phyloP scores from a whole-genome alignment of 768 basidiomycete species.

The Tricholoma sp. region DNA sequence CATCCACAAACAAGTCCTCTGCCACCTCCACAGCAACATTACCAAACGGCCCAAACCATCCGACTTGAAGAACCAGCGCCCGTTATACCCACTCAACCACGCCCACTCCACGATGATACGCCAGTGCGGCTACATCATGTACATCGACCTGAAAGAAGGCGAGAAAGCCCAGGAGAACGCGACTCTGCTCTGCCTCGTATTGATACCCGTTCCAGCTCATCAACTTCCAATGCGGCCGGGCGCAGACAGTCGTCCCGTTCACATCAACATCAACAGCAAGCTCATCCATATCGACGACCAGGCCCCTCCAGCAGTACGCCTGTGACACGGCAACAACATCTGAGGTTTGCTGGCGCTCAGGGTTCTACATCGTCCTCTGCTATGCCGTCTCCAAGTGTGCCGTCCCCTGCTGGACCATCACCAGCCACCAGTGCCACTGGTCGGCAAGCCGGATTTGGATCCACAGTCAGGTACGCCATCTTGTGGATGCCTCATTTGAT shows the following conservation, averaged over 20 bases:
- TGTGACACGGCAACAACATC: constrained; percentile 13
- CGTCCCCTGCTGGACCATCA: constrained; percentile 19
- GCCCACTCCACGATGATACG: constrained; percentile 21
- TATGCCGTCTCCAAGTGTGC: constrained; percentile 18
- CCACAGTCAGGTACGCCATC: constrained; percentile 17
- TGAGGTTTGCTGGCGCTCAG: constrained; percentile 22
- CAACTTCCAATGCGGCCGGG: constrained; percentile 7
- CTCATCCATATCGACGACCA: constrained; percentile 13
- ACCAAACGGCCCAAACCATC: constrained; percentile 21
- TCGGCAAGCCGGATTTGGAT: constrained; percentile 18
- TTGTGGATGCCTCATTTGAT: not conserved
- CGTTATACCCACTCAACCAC: constrained; percentile 24
- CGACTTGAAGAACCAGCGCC: constrained; percentile 27
- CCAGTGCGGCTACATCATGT: constrained; percentile 28
- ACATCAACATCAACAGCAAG: constrained; percentile 12
- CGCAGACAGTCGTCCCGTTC: constrained; percentile 11
- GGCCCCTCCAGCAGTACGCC: constrained; percentile 13
- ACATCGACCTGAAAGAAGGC: constrained; percentile 18
- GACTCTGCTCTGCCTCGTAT: constrained; percentile 16
- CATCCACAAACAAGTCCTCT: constrained; percentile 21
- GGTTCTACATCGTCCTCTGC: constrained; percentile 17
- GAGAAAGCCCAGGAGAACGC: constrained; percentile 20
- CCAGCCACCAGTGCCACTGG: constrained; percentile 14
- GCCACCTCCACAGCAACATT: constrained; percentile 21
- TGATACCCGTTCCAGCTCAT: constrained; percentile 17